Evolutionary conservation across 495 filamentous ascomycete genomes (phyloP), one percentile per base, ranked within the genome.

Genomic region (Trichoderma orchidacearum): DNA sequence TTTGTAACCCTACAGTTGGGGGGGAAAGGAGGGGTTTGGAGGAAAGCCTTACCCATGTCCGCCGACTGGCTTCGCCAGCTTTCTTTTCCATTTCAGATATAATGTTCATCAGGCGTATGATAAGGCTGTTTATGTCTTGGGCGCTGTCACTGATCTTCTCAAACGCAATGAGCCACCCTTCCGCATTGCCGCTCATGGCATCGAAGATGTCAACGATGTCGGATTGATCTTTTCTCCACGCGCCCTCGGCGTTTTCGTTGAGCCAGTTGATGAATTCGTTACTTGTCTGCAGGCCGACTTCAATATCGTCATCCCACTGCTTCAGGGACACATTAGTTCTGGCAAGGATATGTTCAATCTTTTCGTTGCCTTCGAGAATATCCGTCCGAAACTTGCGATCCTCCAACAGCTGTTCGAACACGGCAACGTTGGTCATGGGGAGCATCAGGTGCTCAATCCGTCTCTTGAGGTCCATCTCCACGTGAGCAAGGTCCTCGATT

Each of bases 351-450:
- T 90, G 85, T 63, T 95, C 89, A 56, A 98, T 95, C 66, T 85
- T 86, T 64, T 89, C 85, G 65, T 97, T 96, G 51, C 92, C 90
- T 48, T 84, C 79, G 21, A 95, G 72, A 38, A 97, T 89, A 55
- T 89, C 79, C 23, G 80, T 67, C 21, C 93, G 85, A 60, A 95
- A 97, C 51, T 78, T 79, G 51, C 84, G 82, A 61, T 95, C 87
- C 59, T 87, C 79, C 30, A 98, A 74, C 89, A 97, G 96, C 35
- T 78, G 75, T 66, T 95, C 89, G 62, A 98, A 98, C 6, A 88
- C 78, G n/a, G 77, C 68, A 6, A 87, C 76, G 62, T 95, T 92
- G 59, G 86, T 79, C 64, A 97, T 78, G 3, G 94, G 93, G 21
- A 97, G 66, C 60, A 84, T 87, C 54, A 98, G 75, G 63, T 86